Percentiles rank a stretch among this genome's conserved stretches.
phyloP scores from a whole-genome alignment of 2,329 filamentous ascomycete genomes.

The Mycosphaerella sp. region DNA sequence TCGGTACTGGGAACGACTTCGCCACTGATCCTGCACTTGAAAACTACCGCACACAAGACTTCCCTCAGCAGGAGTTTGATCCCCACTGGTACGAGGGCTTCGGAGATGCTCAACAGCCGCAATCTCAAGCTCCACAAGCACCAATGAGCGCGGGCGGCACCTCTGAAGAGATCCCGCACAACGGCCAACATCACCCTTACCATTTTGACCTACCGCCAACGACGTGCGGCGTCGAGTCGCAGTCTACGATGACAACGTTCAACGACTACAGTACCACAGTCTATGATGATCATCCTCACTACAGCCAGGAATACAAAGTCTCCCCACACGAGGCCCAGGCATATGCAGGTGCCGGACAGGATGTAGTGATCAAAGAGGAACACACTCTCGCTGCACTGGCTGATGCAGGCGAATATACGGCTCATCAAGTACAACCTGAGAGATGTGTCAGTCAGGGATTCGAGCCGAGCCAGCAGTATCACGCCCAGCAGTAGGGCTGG shows the following conservation, averaged over 20 bases:
- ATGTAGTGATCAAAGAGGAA: constrained; percentile 9
- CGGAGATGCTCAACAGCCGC: background rate
- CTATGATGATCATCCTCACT: background rate
- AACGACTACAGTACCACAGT: background rate
- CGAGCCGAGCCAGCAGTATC: background rate
- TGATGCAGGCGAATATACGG: constrained; percentile 8
- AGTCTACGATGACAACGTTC: background rate
- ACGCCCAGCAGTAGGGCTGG: background rate
- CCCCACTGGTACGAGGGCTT: constrained; percentile 6
- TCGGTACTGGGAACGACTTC: constrained; percentile 21
- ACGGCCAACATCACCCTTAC: background rate
- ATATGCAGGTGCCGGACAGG: constrained; percentile 18
- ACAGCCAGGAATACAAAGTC: constrained; percentile 5
- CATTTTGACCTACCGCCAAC: background rate
- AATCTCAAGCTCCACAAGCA: constrained; percentile 1
- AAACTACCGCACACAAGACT: constrained; percentile 11
- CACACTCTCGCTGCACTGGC: constrained; percentile 10
- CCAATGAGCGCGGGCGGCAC: constrained; percentile 7
- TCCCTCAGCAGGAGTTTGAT: constrained; percentile 6
- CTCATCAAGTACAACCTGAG: background rate
- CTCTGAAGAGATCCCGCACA: background rate
- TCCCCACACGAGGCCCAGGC: constrained; percentile 12
- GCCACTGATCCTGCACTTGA: constrained; percentile 24
- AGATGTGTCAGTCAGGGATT: background rate
- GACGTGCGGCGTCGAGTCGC: background rate